A percentile compares a stretch with the other conserved stretches of the same genome.
Evolutionary conservation across 805 yeast species (phyloP).

Genomic region (Barnettozyma californica): DNA sequence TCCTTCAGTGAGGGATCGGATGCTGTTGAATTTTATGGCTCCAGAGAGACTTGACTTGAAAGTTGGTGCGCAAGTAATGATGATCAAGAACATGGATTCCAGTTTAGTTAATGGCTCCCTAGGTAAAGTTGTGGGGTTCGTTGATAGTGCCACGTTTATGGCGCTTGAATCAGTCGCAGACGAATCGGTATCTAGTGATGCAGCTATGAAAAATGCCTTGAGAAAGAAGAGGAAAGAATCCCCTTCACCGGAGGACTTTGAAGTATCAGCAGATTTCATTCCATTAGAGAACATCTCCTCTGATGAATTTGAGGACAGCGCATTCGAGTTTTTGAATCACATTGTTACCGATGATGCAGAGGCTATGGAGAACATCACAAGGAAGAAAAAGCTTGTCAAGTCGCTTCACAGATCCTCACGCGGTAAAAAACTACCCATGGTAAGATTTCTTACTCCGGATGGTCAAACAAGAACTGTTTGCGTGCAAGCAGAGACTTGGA

Average conservation of each 20-base stretch:
- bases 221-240: conserved; percentile 3
- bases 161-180: conserved; percentile 29
- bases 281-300: conserved; percentile 3
- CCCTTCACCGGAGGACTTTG: neutral
- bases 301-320: conserved; percentile 35
- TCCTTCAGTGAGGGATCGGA: conserved; percentile 35
- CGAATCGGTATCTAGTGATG: conserved; percentile 22
- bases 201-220: conserved; percentile 13
- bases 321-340: conserved; percentile 43
- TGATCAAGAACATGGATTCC: conserved; percentile 69
- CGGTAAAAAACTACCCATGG: conserved; percentile 61
- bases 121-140: conserved; percentile 61
- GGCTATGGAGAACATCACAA: conserved; percentile 30
- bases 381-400: conserved; percentile 43
- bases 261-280: conserved; percentile 1
- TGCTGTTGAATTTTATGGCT: conserved; percentile 57
- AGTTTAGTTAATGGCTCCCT: conserved; percentile 72
- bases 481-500: conserved; percentile 80
- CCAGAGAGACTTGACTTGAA: conserved; percentile 53
- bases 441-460: conserved; percentile 67
- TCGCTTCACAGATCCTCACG: conserved; percentile 40
- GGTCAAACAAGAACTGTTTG: conserved; percentile 70
- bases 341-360: conserved; percentile 24
- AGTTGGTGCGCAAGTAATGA: conserved; percentile 77
- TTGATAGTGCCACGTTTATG: conserved; percentile 45